Conservation (phyloP, 495 filamentous ascomycete genomes). For the Tuber calosporum region DNA sequence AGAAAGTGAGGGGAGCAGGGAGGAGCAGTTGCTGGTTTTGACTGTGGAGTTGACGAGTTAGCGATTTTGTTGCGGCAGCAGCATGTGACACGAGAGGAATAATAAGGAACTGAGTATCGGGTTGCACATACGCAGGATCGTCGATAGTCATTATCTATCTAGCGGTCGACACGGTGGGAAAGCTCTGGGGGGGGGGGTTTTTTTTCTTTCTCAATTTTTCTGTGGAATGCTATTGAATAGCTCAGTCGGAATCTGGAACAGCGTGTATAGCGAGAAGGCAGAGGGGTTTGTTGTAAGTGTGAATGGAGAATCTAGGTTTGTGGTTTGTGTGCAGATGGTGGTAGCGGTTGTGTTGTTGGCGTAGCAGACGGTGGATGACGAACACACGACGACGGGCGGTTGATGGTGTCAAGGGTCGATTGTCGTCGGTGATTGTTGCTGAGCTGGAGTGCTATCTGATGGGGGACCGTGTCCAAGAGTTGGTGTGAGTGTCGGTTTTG, state of each 20-base stretch:
- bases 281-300: background rate
- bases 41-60: conserved; percentile 15
- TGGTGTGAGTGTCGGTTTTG: background rate
- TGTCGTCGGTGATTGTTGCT: background rate
- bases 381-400: background rate
- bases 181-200: background rate
- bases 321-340: background rate
- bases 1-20: conserved; percentile 39
- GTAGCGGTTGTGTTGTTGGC: background rate
- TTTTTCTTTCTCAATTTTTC: background rate
- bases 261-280: background rate
- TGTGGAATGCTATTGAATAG: background rate
- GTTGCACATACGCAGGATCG: conserved; percentile 32
- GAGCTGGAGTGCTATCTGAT: background rate
- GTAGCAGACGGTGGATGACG: background rate
- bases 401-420: background rate
- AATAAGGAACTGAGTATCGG: background rate
- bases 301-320: background rate
- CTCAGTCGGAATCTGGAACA: background rate
- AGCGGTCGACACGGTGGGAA: background rate
- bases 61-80: background rate
- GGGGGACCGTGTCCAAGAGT: background rate
- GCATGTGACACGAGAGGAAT: background rate
- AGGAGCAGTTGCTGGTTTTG: conserved; percentile 37
- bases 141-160: conserved; percentile 35